These are phyloP conservation scores for Aegilops speltoides DNA, from an alignment of 176 grass and related monocot species.

Conservation along the genomic window DNA sequence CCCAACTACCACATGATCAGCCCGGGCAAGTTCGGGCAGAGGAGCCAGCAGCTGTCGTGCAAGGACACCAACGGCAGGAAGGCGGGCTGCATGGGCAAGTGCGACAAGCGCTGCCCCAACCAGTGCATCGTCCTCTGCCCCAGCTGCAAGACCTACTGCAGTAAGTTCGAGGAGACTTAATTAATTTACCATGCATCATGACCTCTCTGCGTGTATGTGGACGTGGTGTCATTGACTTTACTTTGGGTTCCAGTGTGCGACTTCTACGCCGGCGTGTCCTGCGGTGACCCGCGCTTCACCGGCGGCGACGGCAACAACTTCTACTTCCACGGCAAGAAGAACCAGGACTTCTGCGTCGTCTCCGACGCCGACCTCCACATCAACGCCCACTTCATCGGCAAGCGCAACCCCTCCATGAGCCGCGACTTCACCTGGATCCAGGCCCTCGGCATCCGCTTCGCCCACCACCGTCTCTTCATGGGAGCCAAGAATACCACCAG, in stretches of 20 bases:
- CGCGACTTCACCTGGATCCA: constrained; percentile 41
- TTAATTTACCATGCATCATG: no score
- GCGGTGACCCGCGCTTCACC: constrained; percentile 28
- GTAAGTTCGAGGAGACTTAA: constrained; percentile 1
- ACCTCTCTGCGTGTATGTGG: no score
- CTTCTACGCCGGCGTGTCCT: not conserved
- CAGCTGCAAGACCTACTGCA: constrained; percentile 51
- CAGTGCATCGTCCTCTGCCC: constrained; percentile 51
- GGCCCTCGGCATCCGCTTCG: not conserved
- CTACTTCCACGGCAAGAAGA: constrained; percentile 34
- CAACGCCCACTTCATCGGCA: constrained; percentile 44
- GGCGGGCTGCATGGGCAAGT: not conserved
- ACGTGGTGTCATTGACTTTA: not conserved
- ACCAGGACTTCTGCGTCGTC: constrained; percentile 30
- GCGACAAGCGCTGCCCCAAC: constrained; percentile 39
- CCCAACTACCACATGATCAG: not conserved
- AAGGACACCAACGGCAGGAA: not conserved
- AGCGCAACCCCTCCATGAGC: constrained; percentile 19
- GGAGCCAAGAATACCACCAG: constrained; percentile 15
- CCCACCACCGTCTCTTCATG: not conserved
- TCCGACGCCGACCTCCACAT: constrained; percentile 36
- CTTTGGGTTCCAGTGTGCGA: not conserved
- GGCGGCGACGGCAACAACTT: constrained; percentile 36
- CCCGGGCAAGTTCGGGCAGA: constrained; percentile 17
- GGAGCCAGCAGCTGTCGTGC: constrained; percentile 23